Base-by-base conservation (phyloP, 768 basidiomycete species). In the Lactarius psammicola region DNA sequence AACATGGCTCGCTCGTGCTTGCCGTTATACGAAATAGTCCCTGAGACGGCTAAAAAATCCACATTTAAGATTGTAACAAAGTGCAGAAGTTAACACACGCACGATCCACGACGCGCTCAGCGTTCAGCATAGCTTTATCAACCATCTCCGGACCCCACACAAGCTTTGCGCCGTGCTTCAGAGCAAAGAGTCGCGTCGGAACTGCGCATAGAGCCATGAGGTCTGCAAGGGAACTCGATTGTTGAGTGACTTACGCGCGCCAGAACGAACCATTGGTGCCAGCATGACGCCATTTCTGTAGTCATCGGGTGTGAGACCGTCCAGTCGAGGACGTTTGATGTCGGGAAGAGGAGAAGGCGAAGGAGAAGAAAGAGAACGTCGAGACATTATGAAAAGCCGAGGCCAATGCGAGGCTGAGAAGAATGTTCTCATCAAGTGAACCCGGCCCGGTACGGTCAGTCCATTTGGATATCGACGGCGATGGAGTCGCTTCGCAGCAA, bases 241-340 rank as follows among this genome's bases (percentile, higher is more conserved):
- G 15, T 26, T 33, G n/a, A 10, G 44, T 6, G 38, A 84, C 90
- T 72, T 76, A 94, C 92, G 77, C 69, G 89, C 89, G 66, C 95
- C 93, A 64, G 93, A 96, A 73, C 95, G 85, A 60, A 99, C 97
- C 97, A 99, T 99, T 1, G 97, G 97, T 3, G 97, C 96, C n/a
- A 99, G 84, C 72, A 97, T 89, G 34, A 98, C 80, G 11, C 94
- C 95, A 78, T 92, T 83, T 69, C 88, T 88, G 79, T 94, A 99
- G 68, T 93, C 87, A 33, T 87, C 86, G 1, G 81, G 73, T 0
- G 87, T 87, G 20, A 92, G 81, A 69, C 86, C 62, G 28, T 11
- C 56, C 8, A 69, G 28, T 15, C 65, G 58, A 23, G 64, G 64
- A 8, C 69, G 69, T 18, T 70, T 70, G 7, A 53, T n/a, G 20